Evolutionary conservation across 2,329 filamentous ascomycete species (phyloP), one percentile per base, ranked within the genome.

Genomic region (Cercospora sp.): DNA sequence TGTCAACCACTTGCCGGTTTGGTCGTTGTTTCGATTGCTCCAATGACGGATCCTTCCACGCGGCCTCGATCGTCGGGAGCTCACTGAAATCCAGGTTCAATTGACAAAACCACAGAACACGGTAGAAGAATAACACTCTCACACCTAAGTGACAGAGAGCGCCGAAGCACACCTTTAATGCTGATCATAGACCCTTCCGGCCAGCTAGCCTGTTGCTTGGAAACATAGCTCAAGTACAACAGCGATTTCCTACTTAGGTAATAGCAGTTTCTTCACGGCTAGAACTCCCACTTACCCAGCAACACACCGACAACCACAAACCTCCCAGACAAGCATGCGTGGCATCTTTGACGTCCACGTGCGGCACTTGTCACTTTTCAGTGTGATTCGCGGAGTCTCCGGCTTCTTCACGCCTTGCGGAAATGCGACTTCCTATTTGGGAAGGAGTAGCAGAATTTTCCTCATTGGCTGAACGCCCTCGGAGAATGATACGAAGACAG

Each of bases 361-460:
- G n/a, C 28, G 28, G 32, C 55, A 58, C 28, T 34, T 18, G 7
- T 16, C 16, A 34, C 32, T 32, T 32, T 32, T 58, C 32, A 2
- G 28, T 58, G 1, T n/a, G n/a, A 58, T 32, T 34, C 32, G 55
- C 28, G 16, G 28, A 5, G 34, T 21, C 55, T 32, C 26, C 55
- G 28, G 55, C 26, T 58, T 58, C 28, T 37, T 59, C 55, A 59
- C 55, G 26, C 55, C n/a, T 34, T 5, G 32, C 55, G 55, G 55
- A 59, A 59, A 59, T 59, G 55, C 55, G 55, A 59, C 55, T 59
- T 59, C 55, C 55, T 37, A 37, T 21, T 59, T 34, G 32, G 55
- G 55, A 32, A 37, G 32, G n/a, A 18, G 55, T 59, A 13, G 55
- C 55, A 59, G 55, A 59, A 59, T 4, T 59, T 32, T 24, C 9